phyloP scores from a whole-genome alignment of 2,329 filamentous ascomycete species.

The Trichoderma endophyticum region DNA sequence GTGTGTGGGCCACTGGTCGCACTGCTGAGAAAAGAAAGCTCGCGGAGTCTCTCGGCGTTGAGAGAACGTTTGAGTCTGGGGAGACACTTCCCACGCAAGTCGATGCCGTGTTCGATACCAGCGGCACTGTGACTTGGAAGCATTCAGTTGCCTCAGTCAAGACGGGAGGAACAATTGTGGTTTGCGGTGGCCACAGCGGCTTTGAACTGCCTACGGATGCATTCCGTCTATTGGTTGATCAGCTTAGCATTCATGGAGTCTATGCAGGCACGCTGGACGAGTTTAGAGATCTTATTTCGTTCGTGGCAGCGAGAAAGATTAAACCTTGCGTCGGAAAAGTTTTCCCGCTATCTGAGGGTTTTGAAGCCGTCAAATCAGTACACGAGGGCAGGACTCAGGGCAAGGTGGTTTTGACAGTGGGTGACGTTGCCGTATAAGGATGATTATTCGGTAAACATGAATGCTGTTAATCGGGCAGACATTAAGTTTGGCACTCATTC shows the following conservation, averaged over 20 bases:
- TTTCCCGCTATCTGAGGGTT: neutral
- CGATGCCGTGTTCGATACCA: conserved; percentile 15
- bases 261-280: conserved; percentile 4
- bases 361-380: neutral
- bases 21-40: conserved; percentile 9
- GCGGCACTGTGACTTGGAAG: conserved; percentile 10
- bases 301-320: neutral
- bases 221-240: neutral
- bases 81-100: neutral
- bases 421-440: neutral
- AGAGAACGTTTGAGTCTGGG: conserved; percentile 5
- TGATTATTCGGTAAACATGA: neutral
- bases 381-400: neutral
- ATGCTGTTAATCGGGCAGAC: neutral
- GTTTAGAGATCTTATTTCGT: conserved; percentile 9
- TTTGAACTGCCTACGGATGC: conserved; percentile 12
- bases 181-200: conserved; percentile 1
- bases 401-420: neutral
- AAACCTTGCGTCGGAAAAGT: conserved; percentile 9
- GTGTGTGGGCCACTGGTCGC: conserved; percentile 1
- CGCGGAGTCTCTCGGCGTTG: neutral
- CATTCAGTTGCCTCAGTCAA: conserved; percentile 10
- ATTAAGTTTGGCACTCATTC: neutral
- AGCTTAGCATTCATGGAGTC: conserved; percentile 8
- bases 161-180: neutral